phyloP scores from a whole-genome alignment of 164 flowering plant species.

The Tetrastigma voinierianum region DNA sequence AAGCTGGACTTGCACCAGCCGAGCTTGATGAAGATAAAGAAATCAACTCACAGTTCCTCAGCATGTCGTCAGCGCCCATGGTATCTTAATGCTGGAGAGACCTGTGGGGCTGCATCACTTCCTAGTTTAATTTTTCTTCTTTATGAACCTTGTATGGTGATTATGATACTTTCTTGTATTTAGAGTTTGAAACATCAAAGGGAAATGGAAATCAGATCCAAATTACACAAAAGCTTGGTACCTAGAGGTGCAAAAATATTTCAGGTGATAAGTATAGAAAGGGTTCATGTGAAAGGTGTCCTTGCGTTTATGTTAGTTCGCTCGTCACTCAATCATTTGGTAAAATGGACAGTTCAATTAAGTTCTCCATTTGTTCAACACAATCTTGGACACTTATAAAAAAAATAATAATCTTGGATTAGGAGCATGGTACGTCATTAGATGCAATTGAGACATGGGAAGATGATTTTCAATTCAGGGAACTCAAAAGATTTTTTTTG shows the following conservation, averaged over 20 bases:
- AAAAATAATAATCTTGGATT: no score
- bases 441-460: no score
- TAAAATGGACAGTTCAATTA: no score
- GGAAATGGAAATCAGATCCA: conserved; percentile 94
- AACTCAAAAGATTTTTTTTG: no score
- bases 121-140: neutral
- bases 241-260: conserved; percentile 76
- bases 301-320: neutral
- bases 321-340: no score
- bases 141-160: neutral
- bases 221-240: conserved; percentile 87
- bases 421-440: no score
- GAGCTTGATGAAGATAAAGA: conserved; percentile 97
- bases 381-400: no score
- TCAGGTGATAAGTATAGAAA: conserved; percentile 87
- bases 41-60: conserved; percentile 97
- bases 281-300: conserved; percentile 90
- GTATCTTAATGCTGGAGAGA: conserved; percentile 89
- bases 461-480: no score
- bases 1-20: conserved; percentile 98
- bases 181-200: conserved; percentile 97
- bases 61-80: conserved; percentile 97
- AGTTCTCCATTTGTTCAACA: no score
- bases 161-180: neutral
- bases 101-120: conserved; percentile 47